Conservation (phyloP, 148 eudicot genomes). For the Silene conica region DNA sequence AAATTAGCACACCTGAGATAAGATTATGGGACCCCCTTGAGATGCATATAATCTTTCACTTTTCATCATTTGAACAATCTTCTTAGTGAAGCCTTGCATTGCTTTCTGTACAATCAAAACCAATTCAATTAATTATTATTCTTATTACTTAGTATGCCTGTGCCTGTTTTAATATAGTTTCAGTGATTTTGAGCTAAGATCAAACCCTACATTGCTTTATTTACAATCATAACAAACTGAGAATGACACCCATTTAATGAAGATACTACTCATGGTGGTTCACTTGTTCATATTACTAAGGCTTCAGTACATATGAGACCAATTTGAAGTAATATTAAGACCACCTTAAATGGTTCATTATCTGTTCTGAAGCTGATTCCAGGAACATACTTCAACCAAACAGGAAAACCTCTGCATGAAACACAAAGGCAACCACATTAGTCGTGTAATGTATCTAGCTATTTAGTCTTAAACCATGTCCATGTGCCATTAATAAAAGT, state of each 20-base stretch:
- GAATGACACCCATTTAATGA: too few species aligned
- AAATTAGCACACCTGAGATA: constrained; percentile 60
- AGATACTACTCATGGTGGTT: too few species aligned
- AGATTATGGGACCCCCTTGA: constrained; percentile 92
- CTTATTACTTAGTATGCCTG: too few species aligned
- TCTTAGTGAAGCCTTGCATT: constrained; percentile 86
- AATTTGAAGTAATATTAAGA: constrained; percentile 14
- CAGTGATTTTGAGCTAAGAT: not conserved
- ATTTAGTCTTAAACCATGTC: not conserved
- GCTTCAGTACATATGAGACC: not conserved
- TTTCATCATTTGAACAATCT: constrained; percentile 84
- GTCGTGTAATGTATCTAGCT: not conserved
- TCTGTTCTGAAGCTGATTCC: constrained; percentile 95
- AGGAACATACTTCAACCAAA: constrained; percentile 97
- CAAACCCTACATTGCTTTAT: not conserved
- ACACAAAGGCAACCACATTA: constrained; percentile 15
- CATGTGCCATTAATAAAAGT: not conserved
- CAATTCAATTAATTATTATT: not conserved
- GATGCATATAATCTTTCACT: constrained; percentile 66
- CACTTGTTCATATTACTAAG: not conserved
- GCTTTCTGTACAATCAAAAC: constrained; percentile 47
- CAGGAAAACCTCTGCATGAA: constrained; percentile 90
- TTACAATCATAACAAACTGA: too few species aligned
- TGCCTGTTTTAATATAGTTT: not conserved
- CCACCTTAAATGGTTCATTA: constrained; percentile 96